Evolutionary conservation across 768 basidiomycete genomes (phyloP).

Genomic region (Kwoniella heveanensis): DNA sequence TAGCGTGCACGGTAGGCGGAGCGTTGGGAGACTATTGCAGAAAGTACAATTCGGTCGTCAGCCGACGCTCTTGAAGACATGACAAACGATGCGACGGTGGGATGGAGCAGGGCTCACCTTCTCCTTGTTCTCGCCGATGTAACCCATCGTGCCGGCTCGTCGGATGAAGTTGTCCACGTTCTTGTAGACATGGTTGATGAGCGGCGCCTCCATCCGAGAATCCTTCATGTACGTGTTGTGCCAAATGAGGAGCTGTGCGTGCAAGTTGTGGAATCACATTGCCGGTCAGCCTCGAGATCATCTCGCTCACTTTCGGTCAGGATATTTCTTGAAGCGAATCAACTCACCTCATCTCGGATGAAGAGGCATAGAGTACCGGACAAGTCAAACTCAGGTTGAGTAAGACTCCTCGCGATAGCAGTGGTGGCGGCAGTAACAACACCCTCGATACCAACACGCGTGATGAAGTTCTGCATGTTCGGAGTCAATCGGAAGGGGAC

Average conservation of each 20-base stretch:
- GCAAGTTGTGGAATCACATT: too few species aligned
- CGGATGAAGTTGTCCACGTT: constrained; percentile 53
- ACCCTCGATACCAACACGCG: constrained; percentile 85
- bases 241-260: constrained; percentile 40
- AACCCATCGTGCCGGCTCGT: constrained; percentile 49
- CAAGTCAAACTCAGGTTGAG: constrained; percentile 92
- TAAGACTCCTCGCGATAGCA: constrained; percentile 85
- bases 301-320: too few species aligned
- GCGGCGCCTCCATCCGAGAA: constrained; percentile 39
- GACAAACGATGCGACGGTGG: too few species aligned
- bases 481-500: constrained; percentile 98
- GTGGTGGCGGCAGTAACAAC: constrained; percentile 81
- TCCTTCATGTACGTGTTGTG: constrained; percentile 49
- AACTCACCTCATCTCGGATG: constrained; percentile 88
- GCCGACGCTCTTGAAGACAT: too few species aligned
- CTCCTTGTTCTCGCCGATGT: constrained; percentile 48
- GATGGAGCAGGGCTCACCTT: constrained; percentile 37
- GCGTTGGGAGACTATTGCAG: constrained; percentile 60
- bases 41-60: too few species aligned
- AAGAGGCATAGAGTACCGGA: constrained; percentile 90
- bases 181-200: constrained; percentile 46
- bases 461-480: constrained; percentile 91
- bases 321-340: constrained; percentile 61
- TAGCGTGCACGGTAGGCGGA: constrained; percentile 69
- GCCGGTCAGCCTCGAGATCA: too few species aligned